Evolutionary conservation across 2,329 filamentous ascomycete species (phyloP).

Genomic region (Talaromyces sp.): DNA sequence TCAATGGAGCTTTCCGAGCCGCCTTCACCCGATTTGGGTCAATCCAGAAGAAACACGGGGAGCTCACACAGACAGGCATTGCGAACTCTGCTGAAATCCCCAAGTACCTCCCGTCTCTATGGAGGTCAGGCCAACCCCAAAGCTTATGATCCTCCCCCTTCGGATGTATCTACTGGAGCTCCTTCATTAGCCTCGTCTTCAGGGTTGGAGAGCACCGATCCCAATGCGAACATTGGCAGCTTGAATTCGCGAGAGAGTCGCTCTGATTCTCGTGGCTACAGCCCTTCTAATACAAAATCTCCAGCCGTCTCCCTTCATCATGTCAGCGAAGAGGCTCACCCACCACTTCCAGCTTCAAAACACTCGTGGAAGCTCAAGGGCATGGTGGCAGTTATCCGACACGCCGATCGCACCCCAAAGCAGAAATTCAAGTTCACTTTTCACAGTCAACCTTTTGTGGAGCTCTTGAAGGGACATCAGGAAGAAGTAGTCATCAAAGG

Average conservation of each 20-base stretch:
- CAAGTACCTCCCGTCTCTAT: slow-evolving; percentile 64
- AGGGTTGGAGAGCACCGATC: slow-evolving; percentile 33
- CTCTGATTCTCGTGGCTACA: slow-evolving; percentile 23
- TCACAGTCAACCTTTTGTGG: slow-evolving; percentile 93
- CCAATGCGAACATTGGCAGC: slow-evolving; percentile 17
- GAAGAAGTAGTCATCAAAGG: slow-evolving; percentile 95
- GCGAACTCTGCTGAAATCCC: slow-evolving; percentile 65
- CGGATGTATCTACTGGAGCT: slow-evolving; percentile 42
- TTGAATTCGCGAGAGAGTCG: slow-evolving; percentile 26
- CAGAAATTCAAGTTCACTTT: slow-evolving; percentile 99
- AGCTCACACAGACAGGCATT: slow-evolving; percentile 53
- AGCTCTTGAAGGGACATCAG: slow-evolving; percentile 89
- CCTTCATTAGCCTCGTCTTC: slow-evolving; percentile 39
- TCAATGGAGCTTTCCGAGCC: slow-evolving; percentile 37
- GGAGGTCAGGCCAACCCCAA: slow-evolving; percentile 49
- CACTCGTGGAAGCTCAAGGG: slow-evolving; percentile 98
- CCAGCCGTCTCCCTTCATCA: slow-evolving; percentile 29
- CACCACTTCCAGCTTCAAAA: slow-evolving; percentile 70
- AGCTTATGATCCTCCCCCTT: slow-evolving; percentile 45
- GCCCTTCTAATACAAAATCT: slow-evolving; percentile 29
- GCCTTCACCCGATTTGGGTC: slow-evolving; percentile 35
- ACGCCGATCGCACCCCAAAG: slow-evolving; percentile 96
- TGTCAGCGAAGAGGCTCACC: slow-evolving; percentile 35
- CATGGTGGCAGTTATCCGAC: slow-evolving; percentile 92
- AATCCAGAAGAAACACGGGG: slow-evolving; percentile 40